Evolutionary conservation across 305 asterid genomes (phyloP).

Genomic region (Withania somnifera): DNA sequence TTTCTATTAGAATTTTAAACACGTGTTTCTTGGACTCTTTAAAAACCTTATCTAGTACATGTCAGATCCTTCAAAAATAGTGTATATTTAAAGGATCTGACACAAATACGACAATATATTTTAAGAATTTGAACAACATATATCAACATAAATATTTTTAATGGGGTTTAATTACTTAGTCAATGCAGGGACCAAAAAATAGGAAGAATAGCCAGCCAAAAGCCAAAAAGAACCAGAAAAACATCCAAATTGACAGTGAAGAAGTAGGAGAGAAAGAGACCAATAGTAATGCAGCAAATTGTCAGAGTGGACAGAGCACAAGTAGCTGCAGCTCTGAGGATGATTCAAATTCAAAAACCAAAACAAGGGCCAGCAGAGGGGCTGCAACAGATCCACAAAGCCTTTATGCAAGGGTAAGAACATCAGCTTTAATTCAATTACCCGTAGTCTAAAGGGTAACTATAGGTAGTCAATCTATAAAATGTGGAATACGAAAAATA

Average conservation of each 20-base stretch:
- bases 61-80: neutral
- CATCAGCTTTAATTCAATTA: neutral
- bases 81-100: neutral
- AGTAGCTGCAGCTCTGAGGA: conserved; percentile 34
- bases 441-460: neutral
- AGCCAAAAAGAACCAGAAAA: conserved; percentile 25
- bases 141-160: neutral
- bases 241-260: conserved; percentile 2
- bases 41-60: neutral
- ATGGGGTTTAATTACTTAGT: neutral
- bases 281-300: neutral
- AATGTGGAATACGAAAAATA: neutral
- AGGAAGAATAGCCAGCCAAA: conserved; percentile 17
- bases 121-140: neutral
- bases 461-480: neutral
- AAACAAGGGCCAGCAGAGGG: conserved; percentile 46
- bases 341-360: conserved; percentile 38
- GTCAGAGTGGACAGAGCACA: conserved; percentile 18
- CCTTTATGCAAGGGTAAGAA: conserved; percentile 76
- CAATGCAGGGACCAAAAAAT: conserved; percentile 28
- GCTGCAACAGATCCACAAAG: conserved; percentile 92
- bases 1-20: neutral
- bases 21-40: neutral
- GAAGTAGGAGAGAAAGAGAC: conserved; percentile 27
- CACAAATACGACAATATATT: too few species aligned